Percentiles rank a stretch among this genome's conserved stretches.
These are phyloP conservation scores for Eucalyptus fibrosa DNA, from an alignment of 345 rosid genomes.

Conservation along the genomic window DNA sequence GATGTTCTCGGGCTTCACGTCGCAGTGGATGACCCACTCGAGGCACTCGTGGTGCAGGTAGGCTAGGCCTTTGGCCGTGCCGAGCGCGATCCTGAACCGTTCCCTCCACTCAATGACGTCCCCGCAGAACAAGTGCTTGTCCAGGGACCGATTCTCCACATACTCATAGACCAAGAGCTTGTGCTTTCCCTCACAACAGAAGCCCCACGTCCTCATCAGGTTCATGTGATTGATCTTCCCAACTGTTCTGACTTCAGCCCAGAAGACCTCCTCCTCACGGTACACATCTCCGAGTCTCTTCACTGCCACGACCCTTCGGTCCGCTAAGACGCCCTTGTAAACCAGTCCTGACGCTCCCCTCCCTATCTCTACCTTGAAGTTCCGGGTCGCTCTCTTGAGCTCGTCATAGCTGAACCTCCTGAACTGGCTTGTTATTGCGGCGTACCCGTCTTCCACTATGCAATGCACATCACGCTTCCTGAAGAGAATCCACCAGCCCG, in stretches of 20 bases:
- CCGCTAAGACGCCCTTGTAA: slow-evolving; percentile 24
- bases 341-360: slow-evolving; percentile 42
- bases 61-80: slow-evolving; percentile 46
- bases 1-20: slow-evolving; percentile 49
- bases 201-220: slow-evolving; percentile 42
- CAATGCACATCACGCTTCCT: neutral
- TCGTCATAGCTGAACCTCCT: slow-evolving; percentile 14
- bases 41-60: slow-evolving; percentile 55
- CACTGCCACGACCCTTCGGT: slow-evolving; percentile 29
- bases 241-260: slow-evolving; percentile 38
- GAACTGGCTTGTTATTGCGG: slow-evolving; percentile 4
- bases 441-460: slow-evolving; percentile 7
- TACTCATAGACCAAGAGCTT: slow-evolving; percentile 36
- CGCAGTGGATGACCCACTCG: slow-evolving; percentile 50
- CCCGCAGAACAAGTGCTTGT: slow-evolving; percentile 23
- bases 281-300: slow-evolving; percentile 28
- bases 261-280: slow-evolving; percentile 34
- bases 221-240: slow-evolving; percentile 44
- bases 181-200: slow-evolving; percentile 25
- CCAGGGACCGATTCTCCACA: slow-evolving; percentile 29
- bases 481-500: slow-evolving; percentile 18
- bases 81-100: slow-evolving; percentile 40
- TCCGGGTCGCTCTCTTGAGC: slow-evolving; percentile 19
- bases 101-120: slow-evolving; percentile 26
- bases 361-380: slow-evolving; percentile 23